Conservation (phyloP, 208 protist genomes). For the Naegleria lovaniensis region DNA sequence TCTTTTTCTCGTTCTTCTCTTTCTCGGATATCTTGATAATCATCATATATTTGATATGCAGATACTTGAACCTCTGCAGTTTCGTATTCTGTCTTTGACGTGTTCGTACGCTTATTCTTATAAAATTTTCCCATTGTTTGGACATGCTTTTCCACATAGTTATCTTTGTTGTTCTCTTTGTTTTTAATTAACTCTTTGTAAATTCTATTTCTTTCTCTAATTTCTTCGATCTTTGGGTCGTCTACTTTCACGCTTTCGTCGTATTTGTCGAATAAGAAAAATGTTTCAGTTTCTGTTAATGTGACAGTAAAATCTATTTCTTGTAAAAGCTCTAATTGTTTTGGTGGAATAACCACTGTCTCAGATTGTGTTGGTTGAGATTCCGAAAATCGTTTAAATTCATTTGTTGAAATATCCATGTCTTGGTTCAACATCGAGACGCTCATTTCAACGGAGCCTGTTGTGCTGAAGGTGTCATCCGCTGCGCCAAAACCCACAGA, state of each 20-base stretch:
- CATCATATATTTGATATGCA: constrained; percentile 14
- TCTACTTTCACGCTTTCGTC: constrained; percentile 51
- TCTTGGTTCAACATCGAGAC: not conserved
- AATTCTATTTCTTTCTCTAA: not conserved
- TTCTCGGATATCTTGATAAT: not conserved
- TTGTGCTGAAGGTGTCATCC: not conserved
- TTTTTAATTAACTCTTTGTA: not conserved
- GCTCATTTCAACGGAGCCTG: not conserved
- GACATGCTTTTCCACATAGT: constrained; percentile 4
- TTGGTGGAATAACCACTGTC: not conserved
- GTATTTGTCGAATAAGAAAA: constrained; percentile 70
- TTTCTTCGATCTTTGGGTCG: not conserved
- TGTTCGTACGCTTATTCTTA: not conserved
- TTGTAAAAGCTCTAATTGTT: not conserved
- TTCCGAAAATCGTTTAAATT: not conserved
- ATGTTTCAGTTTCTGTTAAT: constrained; percentile 68
- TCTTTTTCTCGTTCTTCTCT: constrained; percentile 15
- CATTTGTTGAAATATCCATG: not conserved
- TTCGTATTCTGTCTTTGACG: not conserved
- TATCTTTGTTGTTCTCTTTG: not conserved
- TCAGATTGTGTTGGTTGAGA: not conserved
- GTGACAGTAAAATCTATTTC: constrained; percentile 55
- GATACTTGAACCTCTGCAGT: not conserved
- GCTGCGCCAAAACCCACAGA: not conserved
- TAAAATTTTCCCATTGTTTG: constrained; percentile 13